phyloP scores from a whole-genome alignment of 176 grass and related monocot genomes.

The Hordeum marinum region DNA sequence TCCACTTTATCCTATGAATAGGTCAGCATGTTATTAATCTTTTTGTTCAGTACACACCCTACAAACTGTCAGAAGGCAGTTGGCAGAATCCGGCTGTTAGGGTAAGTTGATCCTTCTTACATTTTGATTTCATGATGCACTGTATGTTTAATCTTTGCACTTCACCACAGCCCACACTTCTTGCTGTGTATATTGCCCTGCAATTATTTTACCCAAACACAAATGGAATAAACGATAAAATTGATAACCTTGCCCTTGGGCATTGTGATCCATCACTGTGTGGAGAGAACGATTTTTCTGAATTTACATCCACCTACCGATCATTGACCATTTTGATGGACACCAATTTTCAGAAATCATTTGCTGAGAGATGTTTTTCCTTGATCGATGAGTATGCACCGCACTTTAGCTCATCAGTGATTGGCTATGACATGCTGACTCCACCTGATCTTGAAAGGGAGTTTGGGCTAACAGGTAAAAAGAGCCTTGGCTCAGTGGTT shows the following conservation, averaged over 20 bases:
- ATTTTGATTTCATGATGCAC: not conserved
- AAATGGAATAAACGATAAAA: not conserved
- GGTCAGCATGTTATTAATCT: slow-evolving; percentile 97
- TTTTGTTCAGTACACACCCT: slow-evolving; percentile 95
- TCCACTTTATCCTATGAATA: slow-evolving; percentile 32
- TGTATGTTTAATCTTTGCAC: not conserved
- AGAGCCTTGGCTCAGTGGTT: too few species aligned
- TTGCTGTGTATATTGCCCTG: not conserved
- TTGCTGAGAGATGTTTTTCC: slow-evolving; percentile 93
- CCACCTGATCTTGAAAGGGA: slow-evolving; percentile 97
- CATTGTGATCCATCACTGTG: slow-evolving; percentile 1
- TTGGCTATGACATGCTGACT: slow-evolving; percentile 91
- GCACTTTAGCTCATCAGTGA: slow-evolving; percentile 80
- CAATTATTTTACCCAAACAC: not conserved
- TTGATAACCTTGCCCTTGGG: slow-evolving; percentile 1
- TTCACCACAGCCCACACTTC: not conserved
- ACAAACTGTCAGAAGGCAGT: slow-evolving; percentile 72
- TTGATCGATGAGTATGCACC: slow-evolving; percentile 94
- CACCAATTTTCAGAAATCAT: slow-evolving; percentile 68
- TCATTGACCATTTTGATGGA: slow-evolving; percentile 1
- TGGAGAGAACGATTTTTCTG: not conserved
- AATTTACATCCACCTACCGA: not conserved
- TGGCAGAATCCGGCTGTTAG: slow-evolving; percentile 84
- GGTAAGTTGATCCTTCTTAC: slow-evolving; percentile 56
- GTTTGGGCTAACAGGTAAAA: slow-evolving; percentile 92